phyloP scores from a whole-genome alignment of 768 basidiomycete species.

The Pisolithus microcarpus region DNA sequence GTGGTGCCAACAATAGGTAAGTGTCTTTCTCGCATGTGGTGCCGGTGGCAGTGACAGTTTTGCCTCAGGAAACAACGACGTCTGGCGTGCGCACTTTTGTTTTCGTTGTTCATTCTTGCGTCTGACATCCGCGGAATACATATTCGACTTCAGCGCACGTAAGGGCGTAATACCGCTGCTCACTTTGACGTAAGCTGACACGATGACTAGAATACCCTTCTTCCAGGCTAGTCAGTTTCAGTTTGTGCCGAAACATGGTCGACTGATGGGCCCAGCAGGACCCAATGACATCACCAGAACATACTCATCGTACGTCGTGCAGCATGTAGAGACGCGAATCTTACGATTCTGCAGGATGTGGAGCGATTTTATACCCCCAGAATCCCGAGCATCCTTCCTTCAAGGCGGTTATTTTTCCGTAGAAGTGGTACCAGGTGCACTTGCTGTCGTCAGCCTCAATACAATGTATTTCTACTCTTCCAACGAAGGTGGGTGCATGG shows the following conservation, averaged over 20 bases:
- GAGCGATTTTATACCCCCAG: constrained; percentile 73
- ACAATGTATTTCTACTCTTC: constrained; percentile 89
- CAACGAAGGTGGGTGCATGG: constrained; percentile 51
- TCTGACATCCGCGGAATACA: constrained; percentile 8
- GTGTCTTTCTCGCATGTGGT: constrained; percentile 11
- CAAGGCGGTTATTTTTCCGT: constrained; percentile 79
- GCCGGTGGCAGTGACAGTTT: background rate
- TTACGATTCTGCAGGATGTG: constrained; percentile 52
- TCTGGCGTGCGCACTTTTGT: constrained; percentile 62
- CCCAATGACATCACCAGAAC: constrained; percentile 64
- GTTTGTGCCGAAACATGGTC: background rate
- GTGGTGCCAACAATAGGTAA: constrained; percentile 76
- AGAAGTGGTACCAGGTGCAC: constrained; percentile 67
- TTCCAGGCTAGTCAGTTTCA: constrained; percentile 39
- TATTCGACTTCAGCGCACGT: constrained; percentile 47
- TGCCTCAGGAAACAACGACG: constrained; percentile 75
- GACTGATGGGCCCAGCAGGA: constrained; percentile 31
- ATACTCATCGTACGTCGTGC: constrained; percentile 53
- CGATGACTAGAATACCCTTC: constrained; percentile 51
- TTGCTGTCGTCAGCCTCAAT: constrained; percentile 81
- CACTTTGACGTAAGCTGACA: background rate
- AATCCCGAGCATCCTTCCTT: constrained; percentile 68
- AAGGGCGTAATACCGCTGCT: constrained; percentile 14
- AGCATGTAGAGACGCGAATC: background rate
- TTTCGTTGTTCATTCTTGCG: constrained; percentile 1